These are phyloP conservation scores for Pseudogymnoascus sp. DNA, from an alignment of 2,329 filamentous ascomycete species.

Conservation along the genomic window DNA sequence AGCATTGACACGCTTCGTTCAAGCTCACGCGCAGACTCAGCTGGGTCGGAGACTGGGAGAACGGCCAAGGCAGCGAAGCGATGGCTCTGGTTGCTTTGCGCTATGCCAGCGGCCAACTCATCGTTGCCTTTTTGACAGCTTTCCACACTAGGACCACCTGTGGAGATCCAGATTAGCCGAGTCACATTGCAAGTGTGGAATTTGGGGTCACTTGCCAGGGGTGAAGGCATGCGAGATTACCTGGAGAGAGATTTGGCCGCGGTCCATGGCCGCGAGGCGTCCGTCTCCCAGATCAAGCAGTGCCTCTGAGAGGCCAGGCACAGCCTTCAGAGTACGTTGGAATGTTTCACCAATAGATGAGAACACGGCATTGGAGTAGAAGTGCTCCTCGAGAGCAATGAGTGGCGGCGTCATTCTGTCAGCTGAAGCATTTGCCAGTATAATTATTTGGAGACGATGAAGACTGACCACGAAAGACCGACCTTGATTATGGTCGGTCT, in stretches of 20 bases:
- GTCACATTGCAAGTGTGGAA: background rate
- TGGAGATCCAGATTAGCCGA: background rate
- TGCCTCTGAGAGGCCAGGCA: background rate
- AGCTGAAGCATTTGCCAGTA: background rate
- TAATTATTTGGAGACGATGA: background rate
- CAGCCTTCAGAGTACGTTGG: constrained; percentile 15
- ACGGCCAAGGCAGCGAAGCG: constrained; percentile 37
- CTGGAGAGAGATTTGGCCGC: constrained; percentile 19
- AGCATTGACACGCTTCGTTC: constrained; percentile 33
- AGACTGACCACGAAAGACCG: background rate
- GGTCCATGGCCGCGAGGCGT: constrained; percentile 22
- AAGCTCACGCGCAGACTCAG: constrained; percentile 29
- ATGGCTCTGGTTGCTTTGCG: constrained; percentile 19
- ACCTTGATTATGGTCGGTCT: background rate
- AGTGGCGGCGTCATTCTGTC: constrained; percentile 18
- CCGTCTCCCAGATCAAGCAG: constrained; percentile 14
- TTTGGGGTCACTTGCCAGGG: background rate
- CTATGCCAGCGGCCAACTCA: constrained; percentile 24
- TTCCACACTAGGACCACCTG: background rate
- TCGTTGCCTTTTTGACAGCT: constrained; percentile 23
- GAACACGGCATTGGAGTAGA: constrained; percentile 12
- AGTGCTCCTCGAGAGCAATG: constrained; percentile 36
- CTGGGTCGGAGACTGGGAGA: constrained; percentile 33
- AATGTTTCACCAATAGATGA: constrained; percentile 22
- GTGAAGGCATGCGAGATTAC: constrained; percentile 25